Percentiles rank a stretch among this genome's conserved stretches.
Evolutionary conservation across 495 filamentous ascomycete genomes (phyloP).

Genomic region (Podospora pseudocomata): DNA sequence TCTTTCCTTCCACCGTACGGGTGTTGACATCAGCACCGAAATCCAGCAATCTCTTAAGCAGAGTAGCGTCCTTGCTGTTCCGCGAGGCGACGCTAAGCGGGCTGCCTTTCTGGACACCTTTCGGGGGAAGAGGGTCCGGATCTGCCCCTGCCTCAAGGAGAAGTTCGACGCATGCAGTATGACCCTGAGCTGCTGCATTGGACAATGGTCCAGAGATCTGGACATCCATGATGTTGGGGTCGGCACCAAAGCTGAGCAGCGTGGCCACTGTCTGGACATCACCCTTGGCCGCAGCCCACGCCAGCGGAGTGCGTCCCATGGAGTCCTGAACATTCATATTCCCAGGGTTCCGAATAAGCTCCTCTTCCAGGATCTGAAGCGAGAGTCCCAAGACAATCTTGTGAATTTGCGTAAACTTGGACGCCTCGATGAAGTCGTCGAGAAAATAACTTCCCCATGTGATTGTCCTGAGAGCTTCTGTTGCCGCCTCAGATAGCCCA

Average conservation of each 20-base stretch:
- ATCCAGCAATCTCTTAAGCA: conserved; percentile 15
- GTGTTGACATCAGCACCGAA: conserved; percentile 15
- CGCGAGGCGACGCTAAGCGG: conserved; percentile 20
- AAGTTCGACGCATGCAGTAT: conserved; percentile 14
- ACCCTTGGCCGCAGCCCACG: conserved; percentile 12
- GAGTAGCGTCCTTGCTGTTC: conserved; percentile 13
- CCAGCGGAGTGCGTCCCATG: conserved; percentile 12
- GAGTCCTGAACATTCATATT: not conserved
- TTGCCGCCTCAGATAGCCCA: not conserved
- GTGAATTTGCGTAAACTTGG: conserved; percentile 2
- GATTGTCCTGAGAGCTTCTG: not conserved
- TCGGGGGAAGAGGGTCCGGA: conserved; percentile 12
- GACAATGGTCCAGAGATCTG: conserved; percentile 6
- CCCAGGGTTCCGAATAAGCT: not conserved
- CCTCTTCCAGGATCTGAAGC: not conserved
- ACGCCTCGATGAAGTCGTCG: not conserved
- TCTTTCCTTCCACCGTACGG: conserved; percentile 11
- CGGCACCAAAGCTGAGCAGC: conserved; percentile 16
- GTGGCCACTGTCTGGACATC: conserved; percentile 11
- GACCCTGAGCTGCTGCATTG: conserved; percentile 10
- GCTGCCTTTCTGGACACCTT: conserved; percentile 9
- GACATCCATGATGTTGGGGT: conserved; percentile 16
- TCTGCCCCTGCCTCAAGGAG: conserved; percentile 17
- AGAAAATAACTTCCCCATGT: not conserved
- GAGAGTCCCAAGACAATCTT: not conserved